Evolutionary conservation across 2,329 filamentous ascomycete genomes (phyloP).

Genomic region (Cephalotrichum gorgonifer): DNA sequence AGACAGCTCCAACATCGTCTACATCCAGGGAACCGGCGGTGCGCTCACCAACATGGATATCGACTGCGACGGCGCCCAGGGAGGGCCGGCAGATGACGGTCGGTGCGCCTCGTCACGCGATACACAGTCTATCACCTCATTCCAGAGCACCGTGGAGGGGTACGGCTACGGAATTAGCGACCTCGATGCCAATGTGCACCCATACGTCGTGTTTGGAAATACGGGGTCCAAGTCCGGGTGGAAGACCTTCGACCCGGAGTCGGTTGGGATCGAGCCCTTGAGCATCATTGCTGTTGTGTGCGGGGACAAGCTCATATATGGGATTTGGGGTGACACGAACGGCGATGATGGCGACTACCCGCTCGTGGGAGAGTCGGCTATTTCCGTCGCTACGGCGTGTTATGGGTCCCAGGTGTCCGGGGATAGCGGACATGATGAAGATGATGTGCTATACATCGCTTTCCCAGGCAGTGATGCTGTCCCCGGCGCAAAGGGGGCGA

Average conservation of each 20-base stretch:
- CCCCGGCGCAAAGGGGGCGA: constrained; percentile 39
- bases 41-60: constrained; percentile 45
- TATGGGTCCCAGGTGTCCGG: constrained; percentile 43
- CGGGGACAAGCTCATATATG: constrained; percentile 39
- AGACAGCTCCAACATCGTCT: constrained; percentile 30
- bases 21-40: constrained; percentile 30
- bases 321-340: constrained; percentile 52
- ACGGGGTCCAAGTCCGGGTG: constrained; percentile 20
- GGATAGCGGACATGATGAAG: constrained; percentile 40
- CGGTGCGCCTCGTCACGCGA: constrained; percentile 33
- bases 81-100: constrained; percentile 27
- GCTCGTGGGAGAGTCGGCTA: constrained; percentile 44
- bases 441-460: constrained; percentile 53
- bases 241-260: constrained; percentile 27
- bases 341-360: constrained; percentile 36
- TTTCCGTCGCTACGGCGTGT: constrained; percentile 47
- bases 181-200: constrained; percentile 38
- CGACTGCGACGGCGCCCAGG: constrained; percentile 44
- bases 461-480: constrained; percentile 47
- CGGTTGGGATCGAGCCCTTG: constrained; percentile 34
- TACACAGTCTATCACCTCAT: constrained; percentile 36
- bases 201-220: constrained; percentile 45
- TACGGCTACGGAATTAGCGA: constrained; percentile 27
- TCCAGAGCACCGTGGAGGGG: constrained; percentile 24
- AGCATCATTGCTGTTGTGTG: constrained; percentile 47